A percentile compares a stretch with the other conserved stretches of the same genome.
These are phyloP conservation scores for Candida gorgasii DNA, from an alignment of 805 yeast genomes.

Conservation along the genomic window DNA sequence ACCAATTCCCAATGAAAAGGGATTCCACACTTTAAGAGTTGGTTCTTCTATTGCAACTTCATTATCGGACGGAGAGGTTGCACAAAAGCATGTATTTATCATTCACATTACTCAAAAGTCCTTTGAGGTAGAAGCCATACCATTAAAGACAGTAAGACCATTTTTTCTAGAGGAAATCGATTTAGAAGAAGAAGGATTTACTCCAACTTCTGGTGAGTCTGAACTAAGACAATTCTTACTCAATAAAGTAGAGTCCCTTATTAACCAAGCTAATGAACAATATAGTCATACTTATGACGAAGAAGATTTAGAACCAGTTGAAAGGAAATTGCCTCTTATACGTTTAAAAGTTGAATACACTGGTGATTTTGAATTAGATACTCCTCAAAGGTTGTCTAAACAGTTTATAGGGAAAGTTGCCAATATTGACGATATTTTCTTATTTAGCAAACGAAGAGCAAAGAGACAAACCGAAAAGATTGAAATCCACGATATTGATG, in stretches of 20 bases:
- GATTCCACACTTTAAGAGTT: conserved; percentile 82
- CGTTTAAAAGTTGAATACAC: conserved; percentile 84
- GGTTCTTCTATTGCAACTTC: conserved; percentile 96
- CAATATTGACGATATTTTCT: conserved; percentile 82
- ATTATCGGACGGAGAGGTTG: conserved; percentile 79
- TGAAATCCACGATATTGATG: neutral
- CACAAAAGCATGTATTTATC: conserved; percentile 72
- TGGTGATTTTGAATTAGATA: conserved; percentile 90
- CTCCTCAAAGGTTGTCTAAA: conserved; percentile 84
- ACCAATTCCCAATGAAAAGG: conserved; percentile 58
- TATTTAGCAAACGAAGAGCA: conserved; percentile 49
- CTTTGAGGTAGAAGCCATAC: conserved; percentile 58
- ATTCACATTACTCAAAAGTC: conserved; percentile 61
- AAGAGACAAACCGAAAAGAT: conserved; percentile 33
- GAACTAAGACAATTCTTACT: conserved; percentile 62
- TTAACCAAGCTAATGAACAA: conserved; percentile 54
- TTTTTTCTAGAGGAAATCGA: conserved; percentile 70
- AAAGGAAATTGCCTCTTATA: conserved; percentile 60
- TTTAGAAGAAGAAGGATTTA: conserved; percentile 52
- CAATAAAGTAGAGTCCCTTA: conserved; percentile 65
- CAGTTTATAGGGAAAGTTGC: conserved; percentile 90
- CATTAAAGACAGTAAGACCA: conserved; percentile 74
- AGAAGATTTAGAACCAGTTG: neutral
- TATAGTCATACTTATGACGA: conserved; percentile 43
- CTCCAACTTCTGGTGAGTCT: conserved; percentile 61